Percentiles rank a stretch among this genome's conserved stretches.
phyloP scores from a whole-genome alignment of 2,329 filamentous ascomycete genomes.

The Dothideomycetes sp. region DNA sequence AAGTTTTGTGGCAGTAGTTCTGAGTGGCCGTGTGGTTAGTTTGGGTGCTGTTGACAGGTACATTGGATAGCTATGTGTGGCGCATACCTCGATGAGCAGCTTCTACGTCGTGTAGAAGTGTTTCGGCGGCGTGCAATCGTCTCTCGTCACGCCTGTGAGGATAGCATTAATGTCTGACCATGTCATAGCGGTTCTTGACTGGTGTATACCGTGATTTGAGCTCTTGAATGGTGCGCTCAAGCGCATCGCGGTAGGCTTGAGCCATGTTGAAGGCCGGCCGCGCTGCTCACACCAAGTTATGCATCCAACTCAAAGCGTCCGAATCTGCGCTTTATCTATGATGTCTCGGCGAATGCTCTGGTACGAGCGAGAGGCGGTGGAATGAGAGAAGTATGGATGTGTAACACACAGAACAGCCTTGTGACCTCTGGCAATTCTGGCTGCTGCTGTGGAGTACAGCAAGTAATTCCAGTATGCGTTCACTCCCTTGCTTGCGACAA shows the following conservation, averaged over 20 bases:
- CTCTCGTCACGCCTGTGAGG: constrained; percentile 8
- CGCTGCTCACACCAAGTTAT: constrained; percentile 7
- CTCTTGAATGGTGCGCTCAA: constrained; percentile 6
- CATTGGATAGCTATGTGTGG: not conserved
- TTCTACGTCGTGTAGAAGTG: constrained; percentile 9
- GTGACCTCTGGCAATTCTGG: no score
- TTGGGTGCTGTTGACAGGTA: not conserved
- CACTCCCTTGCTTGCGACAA: no score
- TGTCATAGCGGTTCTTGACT: not conserved
- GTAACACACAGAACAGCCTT: no score
- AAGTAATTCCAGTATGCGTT: no score
- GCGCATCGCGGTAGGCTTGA: constrained; percentile 13
- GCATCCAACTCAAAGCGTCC: not conserved
- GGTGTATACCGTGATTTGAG: constrained; percentile 9
- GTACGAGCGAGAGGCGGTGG: no score
- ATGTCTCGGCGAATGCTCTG: not conserved
- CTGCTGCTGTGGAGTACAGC: no score
- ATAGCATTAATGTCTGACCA: not conserved
- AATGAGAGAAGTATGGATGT: no score
- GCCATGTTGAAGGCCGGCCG: constrained; percentile 7
- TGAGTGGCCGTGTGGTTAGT: constrained; percentile 1
- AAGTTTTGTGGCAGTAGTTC: constrained; percentile 9
- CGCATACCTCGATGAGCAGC: constrained; percentile 12
- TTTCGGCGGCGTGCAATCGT: constrained; percentile 10
- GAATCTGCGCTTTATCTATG: not conserved